phyloP scores from a whole-genome alignment of 495 filamentous ascomycete species.

The Aspergillus panamensis region DNA sequence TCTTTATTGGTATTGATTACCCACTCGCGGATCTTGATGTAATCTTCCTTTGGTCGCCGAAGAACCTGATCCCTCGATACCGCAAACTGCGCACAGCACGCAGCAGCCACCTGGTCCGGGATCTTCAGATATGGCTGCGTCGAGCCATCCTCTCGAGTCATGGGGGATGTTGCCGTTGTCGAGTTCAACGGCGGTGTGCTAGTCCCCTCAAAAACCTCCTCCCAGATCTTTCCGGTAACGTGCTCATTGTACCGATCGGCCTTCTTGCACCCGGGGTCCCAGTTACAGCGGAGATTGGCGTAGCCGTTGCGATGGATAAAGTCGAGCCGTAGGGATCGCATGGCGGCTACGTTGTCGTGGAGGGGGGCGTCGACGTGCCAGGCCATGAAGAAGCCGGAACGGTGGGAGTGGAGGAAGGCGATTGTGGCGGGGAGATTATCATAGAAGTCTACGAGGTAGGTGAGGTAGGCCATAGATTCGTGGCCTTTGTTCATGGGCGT shows the following conservation, averaged over 20 bases:
- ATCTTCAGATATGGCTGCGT: constrained; percentile 26
- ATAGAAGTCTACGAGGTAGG: constrained; percentile 71
- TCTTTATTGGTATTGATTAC: constrained; percentile 55
- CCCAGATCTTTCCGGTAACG: constrained; percentile 51
- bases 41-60: constrained; percentile 54
- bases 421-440: constrained; percentile 61
- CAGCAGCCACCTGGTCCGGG: constrained; percentile 38
- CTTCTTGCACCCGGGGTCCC: constrained; percentile 58
- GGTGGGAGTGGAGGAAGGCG: constrained; percentile 67
- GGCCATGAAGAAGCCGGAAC: constrained; percentile 42
- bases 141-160: neutral
- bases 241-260: constrained; percentile 52
- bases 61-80: constrained; percentile 52
- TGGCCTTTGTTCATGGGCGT: constrained; percentile 64
- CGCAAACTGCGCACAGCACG: constrained; percentile 69
- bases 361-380: constrained; percentile 63
- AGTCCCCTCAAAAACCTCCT: constrained; percentile 52
- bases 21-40: constrained; percentile 64
- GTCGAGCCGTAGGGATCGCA: constrained; percentile 48
- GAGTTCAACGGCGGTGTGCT: constrained; percentile 47
- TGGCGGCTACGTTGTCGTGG: constrained; percentile 50
- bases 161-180: constrained; percentile 34
- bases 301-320: constrained; percentile 57
- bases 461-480: constrained; percentile 72
- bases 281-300: constrained; percentile 65